Conservation (phyloP, 2,329 filamentous ascomycete species). For the Ophiosphaerella herpotricha region DNA sequence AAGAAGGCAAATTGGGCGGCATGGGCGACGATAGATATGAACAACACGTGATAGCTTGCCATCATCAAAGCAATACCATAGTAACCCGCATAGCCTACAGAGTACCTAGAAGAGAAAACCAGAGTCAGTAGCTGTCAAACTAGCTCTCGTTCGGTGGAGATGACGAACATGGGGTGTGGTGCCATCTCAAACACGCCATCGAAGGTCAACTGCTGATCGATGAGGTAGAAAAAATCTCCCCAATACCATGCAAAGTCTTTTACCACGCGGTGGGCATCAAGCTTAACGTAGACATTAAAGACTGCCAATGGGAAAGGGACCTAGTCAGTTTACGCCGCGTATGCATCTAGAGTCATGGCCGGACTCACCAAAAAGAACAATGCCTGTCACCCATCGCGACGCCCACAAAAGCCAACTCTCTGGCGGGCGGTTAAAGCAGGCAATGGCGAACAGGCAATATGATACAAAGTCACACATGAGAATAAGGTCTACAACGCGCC, state of each 20-base stretch:
- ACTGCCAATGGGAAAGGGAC: background rate
- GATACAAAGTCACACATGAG: conserved; percentile 98
- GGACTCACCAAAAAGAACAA: conserved; percentile 67
- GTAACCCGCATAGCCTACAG: conserved; percentile 84
- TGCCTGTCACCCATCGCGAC: conserved; percentile 78
- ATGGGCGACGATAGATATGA: conserved; percentile 95
- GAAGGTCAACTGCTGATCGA: conserved; percentile 97
- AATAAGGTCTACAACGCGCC: conserved; percentile 92
- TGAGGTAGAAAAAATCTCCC: conserved; percentile 98
- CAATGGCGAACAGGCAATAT: conserved; percentile 93
- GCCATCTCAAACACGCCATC: conserved; percentile 99
- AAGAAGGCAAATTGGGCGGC: conserved; percentile 93
- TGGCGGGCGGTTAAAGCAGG: conserved; percentile 77
- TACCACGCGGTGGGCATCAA: conserved; percentile 95
- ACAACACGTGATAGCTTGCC: conserved; percentile 94
- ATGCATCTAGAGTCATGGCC: conserved; percentile 66
- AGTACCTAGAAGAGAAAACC: conserved; percentile 19
- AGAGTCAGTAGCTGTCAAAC: conserved; percentile 7
- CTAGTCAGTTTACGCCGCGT: too few species aligned
- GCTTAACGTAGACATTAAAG: conserved; percentile 65
- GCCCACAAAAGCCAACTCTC: conserved; percentile 72
- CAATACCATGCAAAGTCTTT: conserved; percentile 99
- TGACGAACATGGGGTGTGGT: conserved; percentile 50
- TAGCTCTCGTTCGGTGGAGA: too few species aligned
- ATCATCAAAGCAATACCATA: conserved; percentile 99